A percentile compares a stretch with the other conserved stretches of the same genome.
These are phyloP conservation scores for Penicillium roqueforti DNA, from an alignment of 495 filamentous ascomycete genomes.

Conservation along the genomic window DNA sequence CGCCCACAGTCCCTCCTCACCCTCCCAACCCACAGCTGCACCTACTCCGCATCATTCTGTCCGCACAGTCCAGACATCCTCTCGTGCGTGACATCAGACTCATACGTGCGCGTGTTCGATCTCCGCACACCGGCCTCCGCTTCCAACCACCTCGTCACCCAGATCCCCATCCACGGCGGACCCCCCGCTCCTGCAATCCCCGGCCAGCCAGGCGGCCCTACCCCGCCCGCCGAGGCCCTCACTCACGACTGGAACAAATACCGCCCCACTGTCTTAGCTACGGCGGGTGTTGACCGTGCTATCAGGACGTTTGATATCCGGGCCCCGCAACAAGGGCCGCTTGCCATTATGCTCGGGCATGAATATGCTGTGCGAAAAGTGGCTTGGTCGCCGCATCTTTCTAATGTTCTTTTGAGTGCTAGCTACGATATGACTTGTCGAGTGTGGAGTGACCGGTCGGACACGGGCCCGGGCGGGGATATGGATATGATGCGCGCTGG, in stretches of 20 bases:
- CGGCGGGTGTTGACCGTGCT: conserved; percentile 81
- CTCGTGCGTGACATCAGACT: conserved; percentile 79
- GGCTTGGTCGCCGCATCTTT: conserved; percentile 87
- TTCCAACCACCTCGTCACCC: conserved; percentile 72
- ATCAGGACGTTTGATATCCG: conserved; percentile 89
- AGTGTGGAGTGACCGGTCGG: conserved; percentile 72
- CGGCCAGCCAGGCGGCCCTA: conserved; percentile 30
- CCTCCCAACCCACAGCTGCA: conserved; percentile 84
- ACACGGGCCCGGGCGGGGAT: conserved; percentile 52
- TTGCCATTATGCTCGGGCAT: conserved; percentile 71
- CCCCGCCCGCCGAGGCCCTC: conserved; percentile 68
- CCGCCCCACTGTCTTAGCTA: conserved; percentile 72
- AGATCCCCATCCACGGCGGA: conserved; percentile 72
- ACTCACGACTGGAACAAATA: conserved; percentile 99
- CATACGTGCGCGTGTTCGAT: conserved; percentile 83
- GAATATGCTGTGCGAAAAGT: conserved; percentile 83
- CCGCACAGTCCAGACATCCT: conserved; percentile 76
- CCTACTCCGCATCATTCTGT: conserved; percentile 78
- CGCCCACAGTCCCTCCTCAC: conserved; percentile 68
- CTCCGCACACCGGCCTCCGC: conserved; percentile 75
- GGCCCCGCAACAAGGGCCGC: conserved; percentile 62
- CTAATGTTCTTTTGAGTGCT: conserved; percentile 76
- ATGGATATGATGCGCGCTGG: conserved; percentile 37
- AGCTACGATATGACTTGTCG: conserved; percentile 98
- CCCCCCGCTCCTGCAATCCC: conserved; percentile 40